Base-by-base conservation (phyloP, 768 basidiomycete species). In the Amanita polypyramis region DNA sequence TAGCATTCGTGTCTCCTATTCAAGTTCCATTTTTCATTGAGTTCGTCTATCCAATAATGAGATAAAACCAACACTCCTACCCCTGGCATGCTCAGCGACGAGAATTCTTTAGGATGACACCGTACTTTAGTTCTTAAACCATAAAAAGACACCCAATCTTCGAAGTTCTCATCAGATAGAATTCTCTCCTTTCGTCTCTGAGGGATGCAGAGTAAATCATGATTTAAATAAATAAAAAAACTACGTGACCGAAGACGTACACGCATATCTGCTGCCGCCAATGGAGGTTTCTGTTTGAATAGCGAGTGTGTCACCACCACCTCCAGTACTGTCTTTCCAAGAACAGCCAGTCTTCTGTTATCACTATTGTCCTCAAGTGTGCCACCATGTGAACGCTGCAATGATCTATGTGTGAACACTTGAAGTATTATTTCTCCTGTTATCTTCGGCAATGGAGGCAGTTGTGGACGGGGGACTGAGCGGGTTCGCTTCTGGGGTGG, bases 371-470 rank as follows among this genome's bases (percentile, higher is more conserved):
- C 64, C 29, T 67, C 68, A 52, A 57, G 65, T 54, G 61, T 62
- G 19, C 49, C 43, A 12, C 54, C 64, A 33, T 54, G 53, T 52
- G 55, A 62, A 57, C 60, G 70, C 43, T 76, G 70, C 43, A 87
- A 68, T 15, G 82, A 82, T 55, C 63, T 71, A 58, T 88, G 85
- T 10, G 82, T 85, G 55, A 75, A 85, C 45, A 85, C 79, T 54
- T 82, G 75, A 45, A 87, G 72, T 54, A 79, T 65, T 32, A 77
- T 64, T 43, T 81, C 76, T 25, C 68, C 66, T 49, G 51, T 56
- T 42, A 76, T 65, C 58, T 66, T 69, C 38, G 77, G 83, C 51
- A 76, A 59, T 19, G 65, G 65, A 43, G 72, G 75, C 44, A 64
- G 56, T 49, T 55, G 59, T 34, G 23, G 14, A 3, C n/a, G 40